These are phyloP conservation scores for Drosera capensis DNA, from an alignment of 148 eudicot genomes.

Conservation along the genomic window DNA sequence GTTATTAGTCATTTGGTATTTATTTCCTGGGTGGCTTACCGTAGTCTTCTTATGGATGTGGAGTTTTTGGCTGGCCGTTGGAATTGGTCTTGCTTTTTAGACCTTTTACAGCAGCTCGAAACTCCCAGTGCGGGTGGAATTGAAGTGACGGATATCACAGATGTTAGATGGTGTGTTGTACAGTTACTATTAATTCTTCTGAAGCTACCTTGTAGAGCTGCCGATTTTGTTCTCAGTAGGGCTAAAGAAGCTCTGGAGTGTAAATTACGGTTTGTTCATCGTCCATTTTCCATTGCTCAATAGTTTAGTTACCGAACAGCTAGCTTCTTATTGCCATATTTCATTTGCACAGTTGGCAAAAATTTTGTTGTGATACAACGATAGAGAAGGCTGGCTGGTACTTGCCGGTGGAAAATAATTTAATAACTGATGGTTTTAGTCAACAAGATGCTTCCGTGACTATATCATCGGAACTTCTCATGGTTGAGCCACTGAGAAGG, in stretches of 20 bases:
- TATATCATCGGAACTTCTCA: constrained; percentile 17
- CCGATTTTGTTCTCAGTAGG: constrained; percentile 33
- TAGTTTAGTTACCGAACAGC: too few species aligned
- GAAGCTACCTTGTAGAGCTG: constrained; percentile 37
- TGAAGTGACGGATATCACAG: constrained; percentile 16
- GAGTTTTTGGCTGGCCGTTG: constrained; percentile 51
- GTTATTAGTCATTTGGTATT: constrained; percentile 25
- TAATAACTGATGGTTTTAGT: constrained; percentile 6
- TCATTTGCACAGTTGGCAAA: constrained; percentile 54
- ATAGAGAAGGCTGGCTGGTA: constrained; percentile 82
- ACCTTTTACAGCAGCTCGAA: constrained; percentile 28
- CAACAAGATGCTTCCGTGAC: constrained; percentile 7
- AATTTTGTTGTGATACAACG: constrained; percentile 63
- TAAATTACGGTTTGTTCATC: constrained; percentile 48
- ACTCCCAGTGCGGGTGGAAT: constrained; percentile 16
- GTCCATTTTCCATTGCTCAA: background rate
- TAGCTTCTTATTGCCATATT: background rate
- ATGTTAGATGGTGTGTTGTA: constrained; percentile 63
- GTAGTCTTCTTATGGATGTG: constrained; percentile 42
- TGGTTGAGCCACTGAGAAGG: constrained; percentile 14
- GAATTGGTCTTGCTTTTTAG: constrained; percentile 84
- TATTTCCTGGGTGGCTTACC: constrained; percentile 53
- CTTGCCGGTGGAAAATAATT: constrained; percentile 10
- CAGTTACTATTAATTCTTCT: constrained; percentile 52
- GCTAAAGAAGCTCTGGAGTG: constrained; percentile 41